Conservation (phyloP, 805 yeast species). For the Tetrapisispora phaffii region DNA sequence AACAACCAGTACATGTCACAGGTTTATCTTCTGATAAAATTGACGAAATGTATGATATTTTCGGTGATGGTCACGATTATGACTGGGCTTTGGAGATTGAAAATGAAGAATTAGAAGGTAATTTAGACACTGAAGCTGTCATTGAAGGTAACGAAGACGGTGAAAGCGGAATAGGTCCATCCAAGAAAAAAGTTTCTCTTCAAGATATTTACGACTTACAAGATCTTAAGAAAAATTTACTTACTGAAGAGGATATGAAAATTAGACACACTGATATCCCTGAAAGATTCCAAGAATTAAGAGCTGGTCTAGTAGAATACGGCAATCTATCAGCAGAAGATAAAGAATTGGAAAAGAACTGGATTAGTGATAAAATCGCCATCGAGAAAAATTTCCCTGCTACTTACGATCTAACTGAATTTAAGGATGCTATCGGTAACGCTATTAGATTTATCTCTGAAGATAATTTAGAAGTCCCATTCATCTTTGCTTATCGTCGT, state of each 20-base stretch:
- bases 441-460: constrained; percentile 62
- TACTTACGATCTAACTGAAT: constrained; percentile 38
- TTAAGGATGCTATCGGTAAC: constrained; percentile 59
- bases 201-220: constrained; percentile 91
- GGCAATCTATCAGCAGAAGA: constrained; percentile 58
- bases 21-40: constrained; percentile 78
- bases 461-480: constrained; percentile 84
- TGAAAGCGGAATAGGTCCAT: constrained; percentile 25
- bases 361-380: constrained; percentile 64
- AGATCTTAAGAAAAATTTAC: constrained; percentile 80
- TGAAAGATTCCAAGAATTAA: constrained; percentile 76
- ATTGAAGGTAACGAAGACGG: constrained; percentile 18
- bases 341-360: constrained; percentile 59
- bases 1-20: constrained; percentile 46
- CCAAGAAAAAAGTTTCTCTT: constrained; percentile 38
- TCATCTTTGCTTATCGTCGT: constrained; percentile 90
- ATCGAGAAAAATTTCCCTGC: constrained; percentile 42
- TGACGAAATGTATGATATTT: constrained; percentile 87
- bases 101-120: constrained; percentile 38
- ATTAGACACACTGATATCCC: constrained; percentile 85
- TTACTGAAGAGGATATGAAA: constrained; percentile 84
- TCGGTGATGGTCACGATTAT: constrained; percentile 94
- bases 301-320: constrained; percentile 54
- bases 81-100: constrained; percentile 90
- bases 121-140: constrained; percentile 18